Conservation (phyloP, 2,329 filamentous ascomycete species). For the Lachnellula willkommii region DNA sequence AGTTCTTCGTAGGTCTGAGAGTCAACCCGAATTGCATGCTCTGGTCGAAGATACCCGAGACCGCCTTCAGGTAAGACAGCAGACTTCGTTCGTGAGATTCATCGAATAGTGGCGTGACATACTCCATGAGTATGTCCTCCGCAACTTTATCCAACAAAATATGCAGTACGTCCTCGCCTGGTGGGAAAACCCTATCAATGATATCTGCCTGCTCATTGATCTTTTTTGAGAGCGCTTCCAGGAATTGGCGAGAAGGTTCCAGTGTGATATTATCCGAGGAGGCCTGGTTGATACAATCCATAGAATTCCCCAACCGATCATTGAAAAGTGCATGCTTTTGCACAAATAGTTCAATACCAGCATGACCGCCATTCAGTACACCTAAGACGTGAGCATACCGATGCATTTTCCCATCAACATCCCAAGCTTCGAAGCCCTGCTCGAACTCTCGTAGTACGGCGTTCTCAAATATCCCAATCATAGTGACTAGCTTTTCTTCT, state of each 20-base stretch:
- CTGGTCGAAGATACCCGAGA: slow-evolving; percentile 85
- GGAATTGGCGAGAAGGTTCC: slow-evolving; percentile 76
- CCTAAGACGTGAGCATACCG: slow-evolving; percentile 84
- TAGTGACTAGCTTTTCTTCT: slow-evolving; percentile 65
- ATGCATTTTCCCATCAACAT: slow-evolving; percentile 83
- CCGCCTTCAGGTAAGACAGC: slow-evolving; percentile 74
- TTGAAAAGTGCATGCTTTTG: slow-evolving; percentile 82
- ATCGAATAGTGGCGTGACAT: slow-evolving; percentile 78
- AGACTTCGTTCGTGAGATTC: slow-evolving; percentile 74
- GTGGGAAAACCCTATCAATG: slow-evolving; percentile 75
- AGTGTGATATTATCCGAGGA: slow-evolving; percentile 64
- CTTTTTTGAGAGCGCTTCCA: slow-evolving; percentile 66
- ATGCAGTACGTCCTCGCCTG: slow-evolving; percentile 66
- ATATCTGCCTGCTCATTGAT: slow-evolving; percentile 77
- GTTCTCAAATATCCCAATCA: slow-evolving; percentile 81
- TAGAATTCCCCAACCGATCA: slow-evolving; percentile 65
- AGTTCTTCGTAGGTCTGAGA: slow-evolving; percentile 61
- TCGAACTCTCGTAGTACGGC: slow-evolving; percentile 89
- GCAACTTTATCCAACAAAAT: slow-evolving; percentile 75
- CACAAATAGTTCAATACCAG: slow-evolving; percentile 78
- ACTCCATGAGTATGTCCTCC: slow-evolving; percentile 78
- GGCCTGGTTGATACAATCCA: slow-evolving; percentile 73
- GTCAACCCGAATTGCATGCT: slow-evolving; percentile 70
- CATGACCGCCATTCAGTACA: slow-evolving; percentile 71
- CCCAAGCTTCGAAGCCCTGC: slow-evolving; percentile 82